A percentile compares a stretch with the other conserved stretches of the same genome.
Conservation (phyloP, 768 basidiomycete species). For the Lanmaoa rubissima region DNA sequence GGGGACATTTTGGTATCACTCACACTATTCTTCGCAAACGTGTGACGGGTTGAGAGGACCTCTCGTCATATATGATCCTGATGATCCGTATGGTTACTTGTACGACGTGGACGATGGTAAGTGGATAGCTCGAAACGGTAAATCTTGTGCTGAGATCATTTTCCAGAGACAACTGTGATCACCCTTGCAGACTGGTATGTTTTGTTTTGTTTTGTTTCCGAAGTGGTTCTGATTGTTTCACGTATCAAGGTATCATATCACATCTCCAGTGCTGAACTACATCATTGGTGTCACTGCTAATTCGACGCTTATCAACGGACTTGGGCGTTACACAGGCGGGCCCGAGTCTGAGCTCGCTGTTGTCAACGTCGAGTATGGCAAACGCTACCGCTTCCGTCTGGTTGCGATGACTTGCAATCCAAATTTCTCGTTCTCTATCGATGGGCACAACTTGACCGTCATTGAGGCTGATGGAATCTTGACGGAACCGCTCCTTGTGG, state of each 20-base stretch:
- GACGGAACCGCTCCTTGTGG: slow-evolving; percentile 41
- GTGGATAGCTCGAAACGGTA: background rate
- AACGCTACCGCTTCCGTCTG: slow-evolving; percentile 49
- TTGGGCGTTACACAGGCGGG: slow-evolving; percentile 33
- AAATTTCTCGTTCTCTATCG: slow-evolving; percentile 44
- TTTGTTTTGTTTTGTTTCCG: background rate
- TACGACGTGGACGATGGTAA: slow-evolving; percentile 49
- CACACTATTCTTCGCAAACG: slow-evolving; percentile 37
- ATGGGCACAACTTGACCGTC: slow-evolving; percentile 40
- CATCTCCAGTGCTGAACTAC: slow-evolving; percentile 17
- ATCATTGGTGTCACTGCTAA: slow-evolving; percentile 16
- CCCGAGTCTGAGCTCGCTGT: slow-evolving; percentile 38
- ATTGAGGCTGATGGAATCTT: slow-evolving; percentile 49
- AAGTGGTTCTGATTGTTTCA: background rate
- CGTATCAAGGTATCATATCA: slow-evolving; percentile 21
- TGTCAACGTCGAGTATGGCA: slow-evolving; percentile 36
- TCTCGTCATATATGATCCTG: slow-evolving; percentile 41
- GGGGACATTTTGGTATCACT: slow-evolving; percentile 38
- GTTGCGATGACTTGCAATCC: slow-evolving; percentile 46
- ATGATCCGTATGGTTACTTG: slow-evolving; percentile 36
- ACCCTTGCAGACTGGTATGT: slow-evolving; percentile 27
- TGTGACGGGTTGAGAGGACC: slow-evolving; percentile 41
- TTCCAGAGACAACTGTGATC: slow-evolving; percentile 24
- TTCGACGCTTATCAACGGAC: slow-evolving; percentile 34
- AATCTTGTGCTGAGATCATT: background rate